A percentile compares a stretch with the other conserved stretches of the same genome.
phyloP scores from a whole-genome alignment of 1,139 yeast species.

The Nakaseomyces uthaithaninus region DNA sequence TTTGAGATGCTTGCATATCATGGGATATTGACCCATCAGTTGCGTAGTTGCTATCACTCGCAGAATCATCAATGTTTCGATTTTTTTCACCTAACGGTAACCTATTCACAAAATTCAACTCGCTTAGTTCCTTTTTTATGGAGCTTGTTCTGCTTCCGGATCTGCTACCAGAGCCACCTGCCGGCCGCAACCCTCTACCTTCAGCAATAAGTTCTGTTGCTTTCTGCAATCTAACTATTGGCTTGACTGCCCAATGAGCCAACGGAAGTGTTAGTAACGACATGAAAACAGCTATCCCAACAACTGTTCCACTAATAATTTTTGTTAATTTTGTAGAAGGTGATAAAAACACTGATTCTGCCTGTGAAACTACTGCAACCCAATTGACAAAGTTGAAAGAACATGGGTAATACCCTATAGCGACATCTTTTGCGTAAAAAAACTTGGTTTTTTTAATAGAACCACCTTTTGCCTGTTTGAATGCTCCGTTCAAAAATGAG shows the following conservation, averaged over 20 bases:
- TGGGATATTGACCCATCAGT: slow-evolving; percentile 13
- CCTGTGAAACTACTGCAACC: slow-evolving; percentile 71
- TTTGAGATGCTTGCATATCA: slow-evolving; percentile 9
- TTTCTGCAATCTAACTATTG: slow-evolving; percentile 69
- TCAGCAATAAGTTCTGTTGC: slow-evolving; percentile 62
- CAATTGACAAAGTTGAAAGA: slow-evolving; percentile 48
- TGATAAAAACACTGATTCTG: slow-evolving; percentile 47
- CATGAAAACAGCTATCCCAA: slow-evolving; percentile 72
- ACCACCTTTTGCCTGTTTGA: slow-evolving; percentile 38
- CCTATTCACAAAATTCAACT: slow-evolving; percentile 1
- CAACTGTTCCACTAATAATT: slow-evolving; percentile 68
- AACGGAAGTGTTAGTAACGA: slow-evolving; percentile 69
- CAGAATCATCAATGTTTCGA: slow-evolving; percentile 3
- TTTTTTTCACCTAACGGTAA: slow-evolving; percentile 6
- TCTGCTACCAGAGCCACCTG: slow-evolving; percentile 1
- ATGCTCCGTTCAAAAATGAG: slow-evolving; percentile 23
- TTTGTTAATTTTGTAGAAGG: slow-evolving; percentile 58
- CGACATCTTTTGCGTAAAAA: slow-evolving; percentile 40
- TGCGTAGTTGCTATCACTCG: slow-evolving; percentile 6
- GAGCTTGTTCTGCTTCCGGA: slow-evolving; percentile 8
- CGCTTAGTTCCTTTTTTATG: slow-evolving; percentile 2
- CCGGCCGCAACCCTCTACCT: slow-evolving; percentile 34
- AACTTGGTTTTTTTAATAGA: slow-evolving; percentile 41
- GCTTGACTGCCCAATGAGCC: slow-evolving; percentile 79
- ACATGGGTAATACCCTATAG: slow-evolving; percentile 65